Percentiles rank a stretch among this genome's conserved stretches.
phyloP scores from a whole-genome alignment of 164 flowering plant species.

The Houttuynia cordata region DNA sequence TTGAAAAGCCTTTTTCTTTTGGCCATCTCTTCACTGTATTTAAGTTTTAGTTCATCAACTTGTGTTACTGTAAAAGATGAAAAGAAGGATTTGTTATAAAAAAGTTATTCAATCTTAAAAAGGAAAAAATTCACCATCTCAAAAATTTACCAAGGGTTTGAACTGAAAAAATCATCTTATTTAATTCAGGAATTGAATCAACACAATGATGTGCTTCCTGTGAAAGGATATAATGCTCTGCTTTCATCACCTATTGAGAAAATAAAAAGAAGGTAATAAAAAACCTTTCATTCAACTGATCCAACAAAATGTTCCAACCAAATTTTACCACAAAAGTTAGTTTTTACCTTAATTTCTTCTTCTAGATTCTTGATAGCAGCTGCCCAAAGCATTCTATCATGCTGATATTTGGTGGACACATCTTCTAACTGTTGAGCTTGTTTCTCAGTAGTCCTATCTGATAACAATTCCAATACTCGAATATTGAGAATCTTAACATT shows the following conservation, averaged over 20 bases:
- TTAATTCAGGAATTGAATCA: constrained; percentile 67
- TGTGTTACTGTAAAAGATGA: constrained; percentile 42
- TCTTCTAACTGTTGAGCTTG: constrained; percentile 42
- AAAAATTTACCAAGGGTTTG: constrained; percentile 52
- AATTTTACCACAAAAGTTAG: not conserved
- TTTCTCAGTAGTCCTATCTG: constrained; percentile 49
- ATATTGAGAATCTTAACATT: not conserved
- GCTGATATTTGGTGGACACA: constrained; percentile 43
- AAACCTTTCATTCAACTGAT: no score
- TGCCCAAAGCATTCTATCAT: constrained; percentile 46
- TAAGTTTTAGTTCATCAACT: constrained; percentile 74
- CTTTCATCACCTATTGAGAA: constrained; percentile 42
- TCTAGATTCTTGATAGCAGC: constrained; percentile 36
- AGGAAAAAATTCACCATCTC: no score
- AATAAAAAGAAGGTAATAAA: no score
- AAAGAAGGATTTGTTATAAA: not conserved
- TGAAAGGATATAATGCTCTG: constrained; percentile 50
- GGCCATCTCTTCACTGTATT: constrained; percentile 61
- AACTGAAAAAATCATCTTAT: constrained; percentile 64
- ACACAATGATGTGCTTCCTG: constrained; percentile 74
- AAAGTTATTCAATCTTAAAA: not conserved
- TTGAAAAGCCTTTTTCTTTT: constrained; percentile 68
- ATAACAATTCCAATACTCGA: not conserved
- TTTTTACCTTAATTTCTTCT: constrained; percentile 46
- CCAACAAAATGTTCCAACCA: not conserved